Conservation (phyloP, 345 rosid species). For the Citrus medica region DNA sequence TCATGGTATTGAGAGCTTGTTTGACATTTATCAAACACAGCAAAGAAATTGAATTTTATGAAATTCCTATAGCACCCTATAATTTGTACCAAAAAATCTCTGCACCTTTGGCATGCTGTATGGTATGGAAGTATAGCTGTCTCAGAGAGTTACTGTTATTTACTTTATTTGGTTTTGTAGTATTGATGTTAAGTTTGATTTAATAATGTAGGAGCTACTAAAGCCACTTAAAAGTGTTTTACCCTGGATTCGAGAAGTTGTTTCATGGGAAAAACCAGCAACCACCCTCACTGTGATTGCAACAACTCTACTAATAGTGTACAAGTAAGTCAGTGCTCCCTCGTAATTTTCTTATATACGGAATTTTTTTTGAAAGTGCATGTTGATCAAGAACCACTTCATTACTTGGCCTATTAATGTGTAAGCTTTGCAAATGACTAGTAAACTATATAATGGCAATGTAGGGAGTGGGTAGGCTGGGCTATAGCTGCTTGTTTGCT, state of each 20-base stretch:
- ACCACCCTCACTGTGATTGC: conserved; percentile 33
- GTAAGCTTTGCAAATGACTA: neutral
- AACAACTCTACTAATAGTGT: conserved; percentile 31
- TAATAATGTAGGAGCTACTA: conserved; percentile 56
- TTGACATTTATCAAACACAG: neutral
- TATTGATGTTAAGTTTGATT: neutral
- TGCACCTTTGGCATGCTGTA: too few relatives aligned
- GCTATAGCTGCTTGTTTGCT: conserved; percentile 54
- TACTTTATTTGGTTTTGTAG: neutral
- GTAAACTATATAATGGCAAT: neutral
- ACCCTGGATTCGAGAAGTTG: conserved; percentile 43
- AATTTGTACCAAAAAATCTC: too few relatives aligned
- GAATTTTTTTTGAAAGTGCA: neutral
- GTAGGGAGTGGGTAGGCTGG: conserved; percentile 81
- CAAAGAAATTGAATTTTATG: too few relatives aligned
- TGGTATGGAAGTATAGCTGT: too few relatives aligned
- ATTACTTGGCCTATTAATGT: neutral
- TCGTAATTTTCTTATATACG: neutral
- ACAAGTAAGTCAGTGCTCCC: conserved; percentile 47
- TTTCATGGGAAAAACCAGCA: conserved; percentile 61
- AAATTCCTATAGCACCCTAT: too few relatives aligned
- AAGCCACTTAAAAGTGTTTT: conserved; percentile 46
- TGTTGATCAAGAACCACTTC: neutral
- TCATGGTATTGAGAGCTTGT: neutral
- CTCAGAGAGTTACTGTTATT: neutral